A percentile compares a stretch with the other conserved stretches of the same genome.
Evolutionary conservation across 2,329 filamentous ascomycete species (phyloP).

Genomic region (Aspergillus udagawae): DNA sequence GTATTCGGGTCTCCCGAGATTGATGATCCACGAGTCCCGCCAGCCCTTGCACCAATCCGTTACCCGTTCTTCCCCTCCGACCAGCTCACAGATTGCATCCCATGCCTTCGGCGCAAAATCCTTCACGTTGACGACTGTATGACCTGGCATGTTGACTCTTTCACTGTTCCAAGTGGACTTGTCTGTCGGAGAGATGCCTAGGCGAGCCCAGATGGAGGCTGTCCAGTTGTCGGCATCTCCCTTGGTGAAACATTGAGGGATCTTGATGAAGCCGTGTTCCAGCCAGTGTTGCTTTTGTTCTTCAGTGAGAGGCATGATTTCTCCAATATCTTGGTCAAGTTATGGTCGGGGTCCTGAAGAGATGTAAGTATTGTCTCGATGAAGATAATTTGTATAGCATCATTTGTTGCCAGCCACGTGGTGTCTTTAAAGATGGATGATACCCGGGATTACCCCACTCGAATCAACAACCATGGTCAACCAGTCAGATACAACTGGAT

Average conservation of each 20-base stretch:
- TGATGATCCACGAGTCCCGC: constrained; percentile 66
- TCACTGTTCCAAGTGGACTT: constrained; percentile 62
- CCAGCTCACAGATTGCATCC: constrained; percentile 62
- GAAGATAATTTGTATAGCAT: not conserved
- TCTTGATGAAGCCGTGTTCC: constrained; percentile 52
- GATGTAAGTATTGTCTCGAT: not conserved
- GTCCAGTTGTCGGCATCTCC: constrained; percentile 48
- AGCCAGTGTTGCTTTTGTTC: constrained; percentile 53
- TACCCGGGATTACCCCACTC: not conserved
- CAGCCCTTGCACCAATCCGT: constrained; percentile 50
- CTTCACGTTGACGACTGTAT: constrained; percentile 51
- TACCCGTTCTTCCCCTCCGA: constrained; percentile 59
- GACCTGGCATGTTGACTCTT: constrained; percentile 62
- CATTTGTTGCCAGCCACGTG: not conserved
- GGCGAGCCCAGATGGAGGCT: constrained; percentile 56
- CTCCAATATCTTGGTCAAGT: not conserved
- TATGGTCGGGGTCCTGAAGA: not conserved
- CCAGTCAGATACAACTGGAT: not conserved
- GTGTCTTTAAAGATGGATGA: not conserved
- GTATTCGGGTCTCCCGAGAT: constrained; percentile 56
- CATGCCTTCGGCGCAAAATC: constrained; percentile 63
- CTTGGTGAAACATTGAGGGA: constrained; percentile 50
- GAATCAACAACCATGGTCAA: not conserved
- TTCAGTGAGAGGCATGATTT: constrained; percentile 32
- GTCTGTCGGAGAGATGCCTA: constrained; percentile 62